Conservation (phyloP, 768 basidiomycete genomes). For the Amanita exitialis region DNA sequence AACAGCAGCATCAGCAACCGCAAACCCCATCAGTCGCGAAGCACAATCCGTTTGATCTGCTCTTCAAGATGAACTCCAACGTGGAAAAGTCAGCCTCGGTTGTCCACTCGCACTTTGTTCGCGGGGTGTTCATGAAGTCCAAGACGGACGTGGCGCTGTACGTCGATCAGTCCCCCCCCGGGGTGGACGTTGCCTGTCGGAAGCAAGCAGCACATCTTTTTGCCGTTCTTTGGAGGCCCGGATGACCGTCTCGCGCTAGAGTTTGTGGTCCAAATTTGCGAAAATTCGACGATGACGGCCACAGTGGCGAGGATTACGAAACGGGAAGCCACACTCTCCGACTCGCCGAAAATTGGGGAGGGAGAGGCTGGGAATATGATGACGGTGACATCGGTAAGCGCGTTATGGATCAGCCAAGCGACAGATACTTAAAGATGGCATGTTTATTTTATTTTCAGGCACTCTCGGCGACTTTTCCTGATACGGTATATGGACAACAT, state of each 20-base stretch:
- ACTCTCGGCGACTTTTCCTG: conserved; percentile 30
- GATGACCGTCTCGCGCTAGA: conserved; percentile 86
- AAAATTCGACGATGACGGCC: conserved; percentile 55
- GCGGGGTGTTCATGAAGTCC: conserved; percentile 66
- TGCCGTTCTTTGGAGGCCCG: conserved; percentile 92
- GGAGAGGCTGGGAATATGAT: conserved; percentile 26
- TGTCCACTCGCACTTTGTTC: conserved; percentile 76
- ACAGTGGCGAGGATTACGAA: conserved; percentile 64
- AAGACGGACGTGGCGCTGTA: conserved; percentile 74
- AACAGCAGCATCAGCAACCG: conserved; percentile 4
- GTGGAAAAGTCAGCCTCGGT: conserved; percentile 36
- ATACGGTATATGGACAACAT: conserved; percentile 60
- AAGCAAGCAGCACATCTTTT: conserved; percentile 54
- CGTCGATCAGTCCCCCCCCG: conserved; percentile 51
- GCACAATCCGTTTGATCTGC: conserved; percentile 60
- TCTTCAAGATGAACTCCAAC: conserved; percentile 32
- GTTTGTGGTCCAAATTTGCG: conserved; percentile 77
- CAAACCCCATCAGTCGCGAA: neutral
- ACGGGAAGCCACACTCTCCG: conserved; percentile 19
- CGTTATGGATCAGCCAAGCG: too few species aligned
- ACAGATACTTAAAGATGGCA: neutral
- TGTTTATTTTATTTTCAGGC: neutral
- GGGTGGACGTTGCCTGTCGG: conserved; percentile 8
- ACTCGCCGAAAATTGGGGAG: conserved; percentile 14
- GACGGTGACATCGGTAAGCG: conserved; percentile 40